A percentile compares a stretch with the other conserved stretches of the same genome.
Evolutionary conservation across 2,329 filamentous ascomycete species (phyloP).

Genomic region (Trichophyton schoenleinii): DNA sequence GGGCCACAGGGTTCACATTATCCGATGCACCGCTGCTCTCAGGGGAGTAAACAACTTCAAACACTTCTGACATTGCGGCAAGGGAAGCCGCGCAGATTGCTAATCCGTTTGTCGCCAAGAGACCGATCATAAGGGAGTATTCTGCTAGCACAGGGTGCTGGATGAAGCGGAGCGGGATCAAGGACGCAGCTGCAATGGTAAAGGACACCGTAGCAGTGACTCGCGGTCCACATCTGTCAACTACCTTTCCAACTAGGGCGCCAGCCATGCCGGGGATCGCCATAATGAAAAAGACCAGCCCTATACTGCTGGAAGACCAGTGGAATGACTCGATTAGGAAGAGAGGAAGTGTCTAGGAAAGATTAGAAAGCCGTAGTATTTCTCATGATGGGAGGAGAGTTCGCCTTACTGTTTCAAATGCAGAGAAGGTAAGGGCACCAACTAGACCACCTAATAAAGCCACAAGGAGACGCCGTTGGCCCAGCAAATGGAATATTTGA

Average conservation of each 20-base stretch:
- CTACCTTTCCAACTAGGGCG: neutral
- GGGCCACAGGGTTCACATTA: conserved; percentile 18
- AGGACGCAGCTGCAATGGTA: neutral
- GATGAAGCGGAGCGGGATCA: neutral
- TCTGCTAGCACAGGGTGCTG: neutral
- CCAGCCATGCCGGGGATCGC: neutral
- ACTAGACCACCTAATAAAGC: neutral
- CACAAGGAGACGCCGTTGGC: neutral
- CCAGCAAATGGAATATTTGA: neutral
- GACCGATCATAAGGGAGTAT: neutral
- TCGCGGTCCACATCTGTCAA: neutral
- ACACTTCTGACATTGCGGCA: neutral
- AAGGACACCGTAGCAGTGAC: neutral
- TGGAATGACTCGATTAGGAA: neutral
- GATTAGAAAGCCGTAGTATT: neutral
- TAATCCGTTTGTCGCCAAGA: neutral
- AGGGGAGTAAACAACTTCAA: neutral
- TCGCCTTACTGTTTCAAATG: neutral
- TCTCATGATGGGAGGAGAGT: neutral
- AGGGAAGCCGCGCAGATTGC: neutral
- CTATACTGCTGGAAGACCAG: neutral
- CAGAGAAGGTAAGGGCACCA: neutral
- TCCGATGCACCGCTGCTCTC: neutral
- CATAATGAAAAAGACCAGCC: neutral
- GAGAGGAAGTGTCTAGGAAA: neutral